Evolutionary conservation across 2,329 filamentous ascomycete genomes (phyloP).

Genomic region (Arthrobotrys pseudoclavata): DNA sequence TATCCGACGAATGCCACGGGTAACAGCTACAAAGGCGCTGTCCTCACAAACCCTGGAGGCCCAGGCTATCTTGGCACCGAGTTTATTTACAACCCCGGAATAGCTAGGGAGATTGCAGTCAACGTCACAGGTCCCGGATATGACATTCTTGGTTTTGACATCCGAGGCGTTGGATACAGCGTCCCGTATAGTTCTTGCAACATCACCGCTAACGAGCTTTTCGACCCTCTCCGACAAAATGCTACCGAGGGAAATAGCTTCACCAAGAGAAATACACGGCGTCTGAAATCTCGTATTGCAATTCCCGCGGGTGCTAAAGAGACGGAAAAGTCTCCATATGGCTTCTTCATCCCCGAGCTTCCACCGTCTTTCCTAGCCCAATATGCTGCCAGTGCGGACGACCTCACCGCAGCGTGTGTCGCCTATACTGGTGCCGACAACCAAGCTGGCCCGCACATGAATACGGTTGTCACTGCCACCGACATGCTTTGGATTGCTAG

Average conservation of each 20-base stretch:
- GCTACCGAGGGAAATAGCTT: conserved; percentile 18
- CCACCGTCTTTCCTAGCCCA: neutral
- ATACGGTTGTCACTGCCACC: conserved; percentile 33
- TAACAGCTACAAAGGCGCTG: conserved; percentile 61
- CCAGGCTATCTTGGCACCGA: conserved; percentile 68
- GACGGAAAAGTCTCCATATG: conserved; percentile 5
- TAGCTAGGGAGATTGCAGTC: neutral
- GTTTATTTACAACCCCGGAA: conserved; percentile 63
- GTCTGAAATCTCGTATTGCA: neutral
- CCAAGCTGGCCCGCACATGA: conserved; percentile 54
- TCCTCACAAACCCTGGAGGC: conserved; percentile 69
- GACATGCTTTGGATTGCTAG: conserved; percentile 56
- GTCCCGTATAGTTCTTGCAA: conserved; percentile 38
- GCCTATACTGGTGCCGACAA: conserved; percentile 27
- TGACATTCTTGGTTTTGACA: conserved; percentile 55
- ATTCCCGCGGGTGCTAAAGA: conserved; percentile 16
- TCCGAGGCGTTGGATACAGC: conserved; percentile 45
- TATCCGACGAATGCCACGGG: conserved; percentile 62
- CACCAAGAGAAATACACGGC: neutral
- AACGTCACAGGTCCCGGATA: conserved; percentile 43
- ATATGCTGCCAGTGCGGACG: neutral
- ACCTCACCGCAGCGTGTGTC: neutral
- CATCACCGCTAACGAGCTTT: conserved; percentile 19
- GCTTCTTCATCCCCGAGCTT: conserved; percentile 28
- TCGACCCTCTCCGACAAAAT: conserved; percentile 51